phyloP scores from a whole-genome alignment of 306 rosid species.

The Amphicarpaea edgeworthii region DNA sequence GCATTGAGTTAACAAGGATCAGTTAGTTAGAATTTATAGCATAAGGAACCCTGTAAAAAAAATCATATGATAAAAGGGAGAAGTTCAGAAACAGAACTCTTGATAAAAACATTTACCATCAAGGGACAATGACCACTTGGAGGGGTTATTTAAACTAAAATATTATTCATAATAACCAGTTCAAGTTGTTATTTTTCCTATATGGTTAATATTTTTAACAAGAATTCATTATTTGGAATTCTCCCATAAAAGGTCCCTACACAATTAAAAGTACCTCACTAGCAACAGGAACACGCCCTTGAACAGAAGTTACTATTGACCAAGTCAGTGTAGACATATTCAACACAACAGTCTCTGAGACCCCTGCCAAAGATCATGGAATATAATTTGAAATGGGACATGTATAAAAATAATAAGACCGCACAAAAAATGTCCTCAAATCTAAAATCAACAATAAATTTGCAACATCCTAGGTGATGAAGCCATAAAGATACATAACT shows the following conservation, averaged over 20 bases:
- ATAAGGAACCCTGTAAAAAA: not conserved
- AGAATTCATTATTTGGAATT: not conserved
- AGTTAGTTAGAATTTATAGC: conserved; percentile 3
- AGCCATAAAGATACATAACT: not conserved
- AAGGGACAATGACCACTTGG: not conserved
- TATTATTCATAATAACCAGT: conserved; percentile 17
- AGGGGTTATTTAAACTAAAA: conserved; percentile 7
- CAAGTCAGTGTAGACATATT: conserved; percentile 90
- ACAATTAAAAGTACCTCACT: conserved; percentile 71
- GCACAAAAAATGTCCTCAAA: conserved; percentile 23
- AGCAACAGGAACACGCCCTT: conserved; percentile 92
- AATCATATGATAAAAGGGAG: conserved; percentile 4
- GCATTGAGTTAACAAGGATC: conserved; percentile 18
- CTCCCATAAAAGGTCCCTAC: not conserved
- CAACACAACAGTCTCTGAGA: conserved; percentile 80
- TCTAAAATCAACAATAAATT: conserved; percentile 25
- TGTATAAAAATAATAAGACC: conserved; percentile 11
- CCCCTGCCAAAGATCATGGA: conserved; percentile 66
- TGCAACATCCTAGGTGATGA: conserved; percentile 10
- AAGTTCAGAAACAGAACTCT: conserved; percentile 18
- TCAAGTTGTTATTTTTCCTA: conserved; percentile 28
- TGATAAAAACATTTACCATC: conserved; percentile 10
- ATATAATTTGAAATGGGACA: conserved; percentile 14
- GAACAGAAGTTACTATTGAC: conserved; percentile 88
- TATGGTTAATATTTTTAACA: conserved; percentile 5